phyloP scores from a whole-genome alignment of 805 yeast genomes.

The Wickerhamiella brachini region DNA sequence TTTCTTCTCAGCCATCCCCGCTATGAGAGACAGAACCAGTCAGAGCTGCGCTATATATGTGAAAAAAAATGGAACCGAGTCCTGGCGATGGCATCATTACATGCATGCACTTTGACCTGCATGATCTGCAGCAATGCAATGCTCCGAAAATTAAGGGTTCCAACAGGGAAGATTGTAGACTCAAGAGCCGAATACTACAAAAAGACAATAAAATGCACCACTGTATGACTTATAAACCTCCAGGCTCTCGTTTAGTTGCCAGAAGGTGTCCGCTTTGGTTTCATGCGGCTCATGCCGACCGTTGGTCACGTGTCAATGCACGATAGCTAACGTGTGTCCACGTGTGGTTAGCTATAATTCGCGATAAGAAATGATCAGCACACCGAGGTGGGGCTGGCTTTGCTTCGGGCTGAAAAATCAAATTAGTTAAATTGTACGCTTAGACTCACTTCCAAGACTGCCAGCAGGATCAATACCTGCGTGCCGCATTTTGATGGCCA shows the following conservation, averaged over 20 bases:
- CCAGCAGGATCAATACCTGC: constrained; percentile 2
- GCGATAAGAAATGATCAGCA: not conserved
- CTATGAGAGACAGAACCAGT: not conserved
- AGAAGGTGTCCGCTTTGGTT: too few species aligned
- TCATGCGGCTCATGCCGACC: not conserved
- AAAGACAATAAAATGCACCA: too few species aligned
- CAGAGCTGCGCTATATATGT: not conserved
- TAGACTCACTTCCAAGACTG: not conserved
- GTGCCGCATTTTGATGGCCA: constrained; percentile 31
- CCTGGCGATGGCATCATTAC: not conserved
- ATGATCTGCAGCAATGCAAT: not conserved
- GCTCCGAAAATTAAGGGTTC: not conserved
- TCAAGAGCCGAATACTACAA: too few species aligned
- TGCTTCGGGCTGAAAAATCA: not conserved
- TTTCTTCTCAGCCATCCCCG: not conserved
- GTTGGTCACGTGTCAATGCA: not conserved
- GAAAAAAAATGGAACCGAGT: not conserved
- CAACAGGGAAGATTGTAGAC: not conserved
- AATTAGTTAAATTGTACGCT: not conserved
- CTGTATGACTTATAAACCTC: too few species aligned
- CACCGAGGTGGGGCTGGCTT: not conserved
- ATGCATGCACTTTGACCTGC: not conserved
- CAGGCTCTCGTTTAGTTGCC: too few species aligned
- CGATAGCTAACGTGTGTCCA: not conserved
- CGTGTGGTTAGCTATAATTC: not conserved